Evolutionary conservation across 2,329 filamentous ascomycete genomes (phyloP).

Genomic region (Stachybotrys elegans): DNA sequence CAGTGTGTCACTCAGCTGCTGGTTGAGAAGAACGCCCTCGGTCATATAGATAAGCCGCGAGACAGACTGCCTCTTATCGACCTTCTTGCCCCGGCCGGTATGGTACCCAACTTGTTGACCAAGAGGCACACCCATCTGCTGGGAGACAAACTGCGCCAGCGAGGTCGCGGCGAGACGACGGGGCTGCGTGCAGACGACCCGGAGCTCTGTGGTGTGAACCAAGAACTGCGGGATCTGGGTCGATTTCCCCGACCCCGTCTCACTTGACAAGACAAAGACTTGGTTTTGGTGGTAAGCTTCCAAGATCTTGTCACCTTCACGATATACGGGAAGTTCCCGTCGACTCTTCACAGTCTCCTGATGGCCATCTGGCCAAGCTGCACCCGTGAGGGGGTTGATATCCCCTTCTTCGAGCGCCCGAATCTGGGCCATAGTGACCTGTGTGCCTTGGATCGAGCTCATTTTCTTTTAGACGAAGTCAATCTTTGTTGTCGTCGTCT

Average conservation of each 20-base stretch:
- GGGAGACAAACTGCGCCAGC: constrained; percentile 79
- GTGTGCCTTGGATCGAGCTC: too few relatives aligned
- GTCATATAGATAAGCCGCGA: constrained; percentile 11
- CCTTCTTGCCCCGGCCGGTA: constrained; percentile 83
- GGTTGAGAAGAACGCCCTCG: constrained; percentile 6
- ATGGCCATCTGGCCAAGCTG: too few relatives aligned
- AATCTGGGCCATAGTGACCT: too few relatives aligned
- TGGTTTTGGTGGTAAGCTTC: constrained; percentile 10
- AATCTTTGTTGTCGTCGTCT: too few relatives aligned
- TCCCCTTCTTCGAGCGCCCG: too few relatives aligned
- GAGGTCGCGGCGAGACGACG: constrained; percentile 90
- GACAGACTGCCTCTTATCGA: constrained; percentile 35
- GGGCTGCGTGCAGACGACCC: constrained; percentile 82
- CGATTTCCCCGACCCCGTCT: constrained; percentile 14
- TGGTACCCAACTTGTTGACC: constrained; percentile 85
- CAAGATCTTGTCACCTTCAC: constrained; percentile 4
- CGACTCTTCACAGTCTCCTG: too few relatives aligned
- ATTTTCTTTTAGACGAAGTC: too few relatives aligned
- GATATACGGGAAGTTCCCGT: not conserved
- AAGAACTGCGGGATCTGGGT: constrained; percentile 11
- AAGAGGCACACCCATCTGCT: constrained; percentile 81
- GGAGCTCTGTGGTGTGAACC: constrained; percentile 45
- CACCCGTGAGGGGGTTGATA: too few relatives aligned
- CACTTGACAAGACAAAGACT: constrained; percentile 10
- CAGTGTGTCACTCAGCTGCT: not conserved